These are phyloP conservation scores for Phaeosphaeria sp. DNA, from an alignment of 2,329 filamentous ascomycete genomes.

Conservation along the genomic window DNA sequence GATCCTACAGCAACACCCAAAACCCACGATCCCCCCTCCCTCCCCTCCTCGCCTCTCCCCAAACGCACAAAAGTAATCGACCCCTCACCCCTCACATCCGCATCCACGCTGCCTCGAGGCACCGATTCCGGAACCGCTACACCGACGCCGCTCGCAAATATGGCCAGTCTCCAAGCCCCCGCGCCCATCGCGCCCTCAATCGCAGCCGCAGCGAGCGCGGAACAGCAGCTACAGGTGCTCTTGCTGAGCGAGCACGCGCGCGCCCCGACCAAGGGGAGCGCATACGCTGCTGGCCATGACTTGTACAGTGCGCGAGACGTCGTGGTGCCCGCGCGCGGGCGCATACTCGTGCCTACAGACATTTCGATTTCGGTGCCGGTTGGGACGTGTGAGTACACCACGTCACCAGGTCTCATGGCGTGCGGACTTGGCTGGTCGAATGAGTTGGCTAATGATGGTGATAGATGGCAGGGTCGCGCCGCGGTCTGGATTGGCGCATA, in stretches of 20 bases:
- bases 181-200: conserved; percentile 31
- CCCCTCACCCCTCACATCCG: conserved; percentile 41
- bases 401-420: background rate
- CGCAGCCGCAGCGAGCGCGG: conserved; percentile 34
- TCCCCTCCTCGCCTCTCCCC: conserved; percentile 75
- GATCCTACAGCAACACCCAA: conserved; percentile 20
- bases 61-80: conserved; percentile 77
- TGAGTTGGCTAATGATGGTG: background rate
- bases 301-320: conserved; percentile 79
- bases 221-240: conserved; percentile 78
- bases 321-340: conserved; percentile 79
- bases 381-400: conserved; percentile 75
- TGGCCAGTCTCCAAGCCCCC: conserved; percentile 26
- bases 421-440: too few species aligned
- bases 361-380: conserved; percentile 89
- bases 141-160: conserved; percentile 39
- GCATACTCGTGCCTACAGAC: conserved; percentile 87
- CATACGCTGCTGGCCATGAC: conserved; percentile 92
- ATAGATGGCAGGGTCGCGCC: conserved; percentile 88
- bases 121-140: conserved; percentile 44
- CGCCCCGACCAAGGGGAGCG: conserved; percentile 86
- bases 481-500: conserved; percentile 86
- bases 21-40: conserved; percentile 57
- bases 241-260: conserved; percentile 81
- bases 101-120: conserved; percentile 30